Percentiles rank a stretch among this genome's conserved stretches.
phyloP scores from a whole-genome alignment of 192 early-diverging fungal species.

The Umbelopsis vinacea region DNA sequence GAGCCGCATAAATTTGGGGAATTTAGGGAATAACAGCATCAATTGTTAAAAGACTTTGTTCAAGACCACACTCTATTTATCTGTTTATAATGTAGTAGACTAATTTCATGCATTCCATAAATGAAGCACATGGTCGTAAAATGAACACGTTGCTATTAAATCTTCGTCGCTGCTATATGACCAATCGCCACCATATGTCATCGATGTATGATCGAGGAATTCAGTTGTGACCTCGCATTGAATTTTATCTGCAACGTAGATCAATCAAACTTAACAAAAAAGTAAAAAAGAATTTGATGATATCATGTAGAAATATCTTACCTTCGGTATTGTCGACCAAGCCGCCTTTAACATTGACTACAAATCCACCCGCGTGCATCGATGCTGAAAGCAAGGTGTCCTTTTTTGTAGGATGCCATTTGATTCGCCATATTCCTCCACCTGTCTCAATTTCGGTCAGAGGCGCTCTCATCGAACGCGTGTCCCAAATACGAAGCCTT shows the following conservation, averaged over 20 bases:
- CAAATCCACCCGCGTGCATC: constrained; percentile 93
- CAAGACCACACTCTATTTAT: too few species aligned
- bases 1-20: too few species aligned
- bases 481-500: constrained; percentile 89
- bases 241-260: background rate
- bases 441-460: constrained; percentile 72
- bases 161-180: constrained; percentile 50
- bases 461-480: constrained; percentile 78
- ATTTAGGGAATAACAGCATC: too few species aligned
- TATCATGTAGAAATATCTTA: background rate
- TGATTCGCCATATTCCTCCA: constrained; percentile 93
- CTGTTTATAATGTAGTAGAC: too few species aligned
- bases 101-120: constrained; percentile 55
- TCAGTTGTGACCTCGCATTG: constrained; percentile 28
- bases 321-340: background rate
- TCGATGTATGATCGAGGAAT: constrained; percentile 76
- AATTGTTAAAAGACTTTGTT: too few species aligned
- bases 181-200: constrained; percentile 84
- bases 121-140: constrained; percentile 79
- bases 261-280: too few species aligned
- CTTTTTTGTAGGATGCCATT: constrained; percentile 85
- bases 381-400: constrained; percentile 73
- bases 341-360: constrained; percentile 60
- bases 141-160: constrained; percentile 75
- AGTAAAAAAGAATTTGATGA: background rate